Evolutionary conservation across 108 stramenopile genomes (phyloP), one percentile per base, ranked within the genome.

Genomic region (Pseudonitzschia multiseries): DNA sequence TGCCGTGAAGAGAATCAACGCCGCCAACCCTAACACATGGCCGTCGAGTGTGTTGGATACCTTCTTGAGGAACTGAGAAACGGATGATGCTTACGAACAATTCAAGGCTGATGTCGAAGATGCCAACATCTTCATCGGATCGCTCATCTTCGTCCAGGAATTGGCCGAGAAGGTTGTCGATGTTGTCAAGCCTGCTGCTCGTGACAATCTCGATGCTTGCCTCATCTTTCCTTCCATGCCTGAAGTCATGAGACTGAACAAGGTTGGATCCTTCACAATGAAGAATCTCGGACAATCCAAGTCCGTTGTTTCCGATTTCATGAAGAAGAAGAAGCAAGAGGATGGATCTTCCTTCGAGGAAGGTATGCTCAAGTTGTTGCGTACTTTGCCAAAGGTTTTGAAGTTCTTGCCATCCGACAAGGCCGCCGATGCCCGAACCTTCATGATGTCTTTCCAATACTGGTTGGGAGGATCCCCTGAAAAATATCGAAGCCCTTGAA

Each of bases 361-460:
- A 84, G 97, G 96, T 57, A 96, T 98, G 96, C 79, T 98, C 53
- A 98, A 98, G 83, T 83, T 98, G 20, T 85, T 98, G 57, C 90
- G 97, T 62, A 98, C 97, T 53, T 83, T 98, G 48, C 97, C 97
- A 18, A 98, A 98, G 88, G 97, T 98, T 1, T 76, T 98, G 65
- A 98, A 98, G 83, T 98, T 97, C 83, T 81, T 98, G 28, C 97
- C 97, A 8, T 87, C 86, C 72, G 97, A 98, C 82, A 98, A 98
- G 89, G 97, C 97, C 10, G 91, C 92, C 43, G 97, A 98, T 79
- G 97, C 97, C 9, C 86, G 95, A 42, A 93, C 95, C 56, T 98
- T 98, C 77, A 98, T 98, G 96, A 98, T 98, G 97, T 95, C 94
- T 41, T 98, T 98, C 92, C 96, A 97, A 74, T 98, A 98, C 86